These are phyloP conservation scores for Ceratocystis cacaofunesta DNA, from an alignment of 2,329 filamentous ascomycete genomes.

Conservation along the genomic window DNA sequence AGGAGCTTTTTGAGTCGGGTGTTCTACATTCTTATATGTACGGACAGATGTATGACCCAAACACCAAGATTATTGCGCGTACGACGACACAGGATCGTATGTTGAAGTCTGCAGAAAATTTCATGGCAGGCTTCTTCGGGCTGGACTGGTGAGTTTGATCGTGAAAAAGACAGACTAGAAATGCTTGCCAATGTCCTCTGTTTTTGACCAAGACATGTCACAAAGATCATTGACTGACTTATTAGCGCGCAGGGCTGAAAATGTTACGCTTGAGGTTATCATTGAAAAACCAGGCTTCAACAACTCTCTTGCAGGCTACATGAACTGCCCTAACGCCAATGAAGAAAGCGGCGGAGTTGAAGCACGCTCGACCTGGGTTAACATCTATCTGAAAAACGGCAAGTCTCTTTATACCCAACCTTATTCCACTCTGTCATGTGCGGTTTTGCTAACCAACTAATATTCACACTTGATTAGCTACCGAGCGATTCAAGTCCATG, in stretches of 20 bases:
- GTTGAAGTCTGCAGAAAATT: constrained; percentile 64
- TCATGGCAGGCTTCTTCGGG: constrained; percentile 65
- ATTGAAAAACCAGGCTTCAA: constrained; percentile 52
- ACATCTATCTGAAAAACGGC: constrained; percentile 49
- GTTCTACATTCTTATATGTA: constrained; percentile 61
- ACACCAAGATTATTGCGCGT: constrained; percentile 56
- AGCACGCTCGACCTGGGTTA: constrained; percentile 44
- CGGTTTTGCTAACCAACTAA: not conserved
- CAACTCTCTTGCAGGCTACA: constrained; percentile 54
- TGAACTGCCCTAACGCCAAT: constrained; percentile 49
- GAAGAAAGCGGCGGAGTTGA: constrained; percentile 36
- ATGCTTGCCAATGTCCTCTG: not conserved
- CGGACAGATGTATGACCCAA: constrained; percentile 53
- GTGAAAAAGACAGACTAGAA: not conserved
- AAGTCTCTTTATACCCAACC: constrained; percentile 10
- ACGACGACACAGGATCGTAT: constrained; percentile 68
- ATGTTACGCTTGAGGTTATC: constrained; percentile 56
- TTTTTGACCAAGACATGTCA: not conserved
- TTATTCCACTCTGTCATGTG: not conserved
- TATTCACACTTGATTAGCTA: constrained; percentile 28
- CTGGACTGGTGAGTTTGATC: constrained; percentile 40
- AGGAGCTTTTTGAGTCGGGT: constrained; percentile 55
- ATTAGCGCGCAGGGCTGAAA: constrained; percentile 37
- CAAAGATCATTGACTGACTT: not conserved
- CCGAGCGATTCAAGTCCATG: constrained; percentile 41